phyloP scores from a whole-genome alignment of 345 rosid species.

The Linum tenue region DNA sequence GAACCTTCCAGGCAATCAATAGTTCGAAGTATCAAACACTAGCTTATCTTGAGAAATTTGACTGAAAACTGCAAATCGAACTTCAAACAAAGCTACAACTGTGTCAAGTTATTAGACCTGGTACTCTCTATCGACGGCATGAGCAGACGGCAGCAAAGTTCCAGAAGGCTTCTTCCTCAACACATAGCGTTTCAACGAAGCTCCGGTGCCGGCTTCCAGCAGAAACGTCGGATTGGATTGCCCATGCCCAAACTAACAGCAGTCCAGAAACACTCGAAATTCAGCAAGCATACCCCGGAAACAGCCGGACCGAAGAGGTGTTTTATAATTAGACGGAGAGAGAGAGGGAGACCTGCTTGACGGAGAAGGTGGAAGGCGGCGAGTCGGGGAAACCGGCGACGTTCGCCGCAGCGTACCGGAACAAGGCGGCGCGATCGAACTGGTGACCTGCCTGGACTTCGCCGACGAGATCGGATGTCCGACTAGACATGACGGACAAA shows the following conservation, averaged over 20 bases:
- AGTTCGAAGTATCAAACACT: no score
- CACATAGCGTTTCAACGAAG: slow-evolving; percentile 54
- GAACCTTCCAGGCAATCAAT: slow-evolving; percentile 37
- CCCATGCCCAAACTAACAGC: slow-evolving; percentile 68
- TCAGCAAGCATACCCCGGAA: not conserved
- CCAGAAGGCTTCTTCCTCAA: slow-evolving; percentile 96
- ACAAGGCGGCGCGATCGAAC: slow-evolving; percentile 54
- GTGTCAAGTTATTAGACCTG: slow-evolving; percentile 28
- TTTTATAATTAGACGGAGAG: not conserved
- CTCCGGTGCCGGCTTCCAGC: slow-evolving; percentile 48
- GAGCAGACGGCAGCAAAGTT: slow-evolving; percentile 72
- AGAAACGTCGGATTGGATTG: slow-evolving; percentile 89
- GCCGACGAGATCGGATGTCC: slow-evolving; percentile 48
- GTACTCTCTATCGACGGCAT: slow-evolving; percentile 87
- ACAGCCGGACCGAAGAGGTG: not conserved
- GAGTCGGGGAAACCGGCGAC: slow-evolving; percentile 60
- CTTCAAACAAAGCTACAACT: not conserved
- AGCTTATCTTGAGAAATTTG: not conserved
- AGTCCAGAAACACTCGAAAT: not conserved
- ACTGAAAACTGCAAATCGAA: not conserved
- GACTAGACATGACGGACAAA: slow-evolving; percentile 35
- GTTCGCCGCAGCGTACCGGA: slow-evolving; percentile 44
- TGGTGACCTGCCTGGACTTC: slow-evolving; percentile 40
- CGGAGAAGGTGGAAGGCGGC: slow-evolving; percentile 47
- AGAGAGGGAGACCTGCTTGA: slow-evolving; percentile 42